Conservation (phyloP, 2,329 filamentous ascomycete species). For the Epichloe brachyelytri region DNA sequence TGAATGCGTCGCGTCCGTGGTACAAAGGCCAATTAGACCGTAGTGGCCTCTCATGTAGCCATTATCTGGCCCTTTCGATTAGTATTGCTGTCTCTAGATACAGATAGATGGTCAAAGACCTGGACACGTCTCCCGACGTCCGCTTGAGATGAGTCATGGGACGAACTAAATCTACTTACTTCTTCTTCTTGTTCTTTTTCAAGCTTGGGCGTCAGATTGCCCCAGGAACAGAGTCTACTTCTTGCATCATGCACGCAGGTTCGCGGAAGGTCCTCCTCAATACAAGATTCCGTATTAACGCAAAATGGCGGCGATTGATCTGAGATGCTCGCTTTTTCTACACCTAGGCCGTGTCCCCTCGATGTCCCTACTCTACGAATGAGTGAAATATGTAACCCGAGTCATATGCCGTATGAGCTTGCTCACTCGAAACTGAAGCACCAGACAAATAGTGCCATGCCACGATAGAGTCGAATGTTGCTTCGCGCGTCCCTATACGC, state of each 20-base stretch:
- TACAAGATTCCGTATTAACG: not conserved
- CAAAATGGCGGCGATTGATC: not conserved
- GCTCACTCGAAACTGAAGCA: not conserved
- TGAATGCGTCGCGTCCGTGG: too few relatives aligned
- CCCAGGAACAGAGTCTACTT: not conserved
- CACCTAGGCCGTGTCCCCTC: not conserved
- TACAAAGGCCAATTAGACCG: too few relatives aligned
- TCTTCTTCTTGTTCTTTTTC: too few relatives aligned
- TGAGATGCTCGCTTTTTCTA: not conserved
- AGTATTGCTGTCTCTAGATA: too few relatives aligned
- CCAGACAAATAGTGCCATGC: not conserved
- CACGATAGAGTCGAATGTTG: not conserved
- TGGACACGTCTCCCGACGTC: too few relatives aligned
- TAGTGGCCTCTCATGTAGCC: too few relatives aligned
- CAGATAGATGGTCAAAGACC: too few relatives aligned
- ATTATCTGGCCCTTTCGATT: too few relatives aligned
- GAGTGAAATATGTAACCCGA: not conserved
- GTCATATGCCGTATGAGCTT: not conserved
- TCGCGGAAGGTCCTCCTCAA: not conserved
- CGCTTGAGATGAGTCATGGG: too few relatives aligned
- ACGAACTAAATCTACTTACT: too few relatives aligned
- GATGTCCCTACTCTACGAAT: not conserved
- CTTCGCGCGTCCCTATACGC: not conserved
- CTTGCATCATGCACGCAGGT: not conserved
- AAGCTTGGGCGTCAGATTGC: too few relatives aligned